These are phyloP conservation scores for Pseudogymnoascus sp. DNA, from an alignment of 2,329 filamentous ascomycete genomes.

Conservation along the genomic window DNA sequence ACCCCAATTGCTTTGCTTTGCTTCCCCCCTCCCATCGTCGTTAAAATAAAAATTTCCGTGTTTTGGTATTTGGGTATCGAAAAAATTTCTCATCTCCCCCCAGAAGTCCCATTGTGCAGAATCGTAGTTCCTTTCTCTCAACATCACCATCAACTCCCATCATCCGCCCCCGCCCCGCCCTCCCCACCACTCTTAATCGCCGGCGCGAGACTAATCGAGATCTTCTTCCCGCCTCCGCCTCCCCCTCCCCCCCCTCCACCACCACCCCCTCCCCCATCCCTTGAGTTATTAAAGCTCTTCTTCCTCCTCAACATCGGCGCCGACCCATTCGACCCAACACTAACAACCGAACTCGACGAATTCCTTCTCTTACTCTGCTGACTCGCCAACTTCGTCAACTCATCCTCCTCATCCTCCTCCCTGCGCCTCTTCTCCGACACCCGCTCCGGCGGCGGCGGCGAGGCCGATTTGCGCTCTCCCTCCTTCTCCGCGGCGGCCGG, in stretches of 20 bases:
- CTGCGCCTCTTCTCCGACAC: constrained; percentile 82
- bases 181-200: constrained; percentile 28
- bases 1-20: not conserved
- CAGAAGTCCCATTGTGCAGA: not conserved
- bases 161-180: constrained; percentile 19
- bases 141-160: constrained; percentile 16
- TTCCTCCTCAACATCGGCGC: constrained; percentile 36
- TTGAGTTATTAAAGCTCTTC: constrained; percentile 35
- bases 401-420: constrained; percentile 90
- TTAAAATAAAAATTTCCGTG: not conserved
- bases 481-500: constrained; percentile 13
- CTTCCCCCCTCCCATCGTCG: not conserved
- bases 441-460: constrained; percentile 56
- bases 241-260: constrained; percentile 18
- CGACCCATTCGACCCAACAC: constrained; percentile 21
- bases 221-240: constrained; percentile 38
- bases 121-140: not conserved
- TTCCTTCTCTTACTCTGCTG: constrained; percentile 48
- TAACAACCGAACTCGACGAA: constrained; percentile 38
- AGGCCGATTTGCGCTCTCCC: constrained; percentile 14
- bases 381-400: constrained; percentile 72
- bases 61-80: not conserved
- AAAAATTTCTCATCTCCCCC: not conserved
- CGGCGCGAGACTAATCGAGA: constrained; percentile 49
- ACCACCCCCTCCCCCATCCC: constrained; percentile 30